phyloP scores from a whole-genome alignment of 768 basidiomycete genomes.

The Pleurotus tuber-regium region DNA sequence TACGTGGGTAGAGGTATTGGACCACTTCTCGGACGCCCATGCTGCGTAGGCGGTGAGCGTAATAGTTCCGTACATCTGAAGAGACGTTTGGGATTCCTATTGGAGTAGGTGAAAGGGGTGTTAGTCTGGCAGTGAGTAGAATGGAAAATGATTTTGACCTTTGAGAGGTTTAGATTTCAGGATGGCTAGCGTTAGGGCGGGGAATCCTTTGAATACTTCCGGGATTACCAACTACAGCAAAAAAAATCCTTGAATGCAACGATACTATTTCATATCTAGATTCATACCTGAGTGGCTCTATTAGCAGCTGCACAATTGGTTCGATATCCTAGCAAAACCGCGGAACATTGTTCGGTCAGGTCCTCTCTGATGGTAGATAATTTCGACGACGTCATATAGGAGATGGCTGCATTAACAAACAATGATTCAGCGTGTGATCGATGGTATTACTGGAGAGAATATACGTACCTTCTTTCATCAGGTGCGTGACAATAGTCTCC shows the following conservation, averaged over 20 bases:
- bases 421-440: conserved; percentile 3
- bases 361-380: conserved; percentile 80
- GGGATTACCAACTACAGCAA: conserved; percentile 93
- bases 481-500: conserved; percentile 73
- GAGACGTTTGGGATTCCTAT: conserved; percentile 76
- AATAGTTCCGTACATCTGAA: conserved; percentile 90
- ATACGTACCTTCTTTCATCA: conserved; percentile 80
- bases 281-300: conserved; percentile 69
- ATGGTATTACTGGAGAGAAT: background rate
- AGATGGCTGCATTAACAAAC: conserved; percentile 54
- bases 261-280: too few relatives aligned
- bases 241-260: too few relatives aligned
- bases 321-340: conserved; percentile 82
- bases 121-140: background rate
- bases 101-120: background rate
- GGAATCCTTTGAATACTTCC: conserved; percentile 86
- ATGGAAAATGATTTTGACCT: conserved; percentile 47
- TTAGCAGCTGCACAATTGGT: conserved; percentile 84
- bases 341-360: conserved; percentile 79
- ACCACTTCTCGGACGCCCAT: conserved; percentile 69
- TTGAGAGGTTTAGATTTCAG: conserved; percentile 92
- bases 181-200: conserved; percentile 76
- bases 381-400: conserved; percentile 54
- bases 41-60: conserved; percentile 72
- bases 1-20: conserved; percentile 81